Conservation (phyloP, 1,139 yeast species). For the Pneumocystis canis region DNA sequence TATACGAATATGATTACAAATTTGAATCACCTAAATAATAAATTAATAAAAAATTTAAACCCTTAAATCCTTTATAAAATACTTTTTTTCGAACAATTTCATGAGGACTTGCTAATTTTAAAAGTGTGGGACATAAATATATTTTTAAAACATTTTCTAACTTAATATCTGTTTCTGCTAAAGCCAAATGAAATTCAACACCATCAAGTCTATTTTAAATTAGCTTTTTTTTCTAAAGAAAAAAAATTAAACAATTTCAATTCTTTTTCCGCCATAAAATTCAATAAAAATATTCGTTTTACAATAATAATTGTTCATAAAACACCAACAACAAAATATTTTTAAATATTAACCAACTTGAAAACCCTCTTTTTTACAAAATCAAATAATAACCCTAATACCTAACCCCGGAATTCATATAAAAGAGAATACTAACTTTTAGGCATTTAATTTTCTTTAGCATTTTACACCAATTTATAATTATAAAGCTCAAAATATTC, state of each 20-base stretch:
- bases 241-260: not conserved
- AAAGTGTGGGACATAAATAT: slow-evolving; percentile 61
- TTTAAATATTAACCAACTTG: no score
- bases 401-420: no score
- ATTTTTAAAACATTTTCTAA: slow-evolving; percentile 45
- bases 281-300: not conserved
- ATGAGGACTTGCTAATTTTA: slow-evolving; percentile 65
- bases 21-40: not conserved
- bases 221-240: not conserved
- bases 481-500: no score
- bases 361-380: no score
- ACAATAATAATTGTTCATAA: no score
- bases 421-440: no score
- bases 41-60: slow-evolving; percentile 36
- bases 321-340: no score
- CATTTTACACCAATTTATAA: no score
- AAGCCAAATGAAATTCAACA: slow-evolving; percentile 71
- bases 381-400: no score
- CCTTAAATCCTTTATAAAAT: slow-evolving; percentile 26
- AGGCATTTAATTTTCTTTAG: no score
- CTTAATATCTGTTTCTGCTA: slow-evolving; percentile 55
- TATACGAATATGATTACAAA: slow-evolving; percentile 40
- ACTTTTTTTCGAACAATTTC: slow-evolving; percentile 54
- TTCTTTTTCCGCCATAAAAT: not conserved
- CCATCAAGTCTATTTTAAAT: slow-evolving; percentile 1